These are phyloP conservation scores for Plasmodium yoelii DNA, from an alignment of 169 alveolate species.

Conservation along the genomic window DNA sequence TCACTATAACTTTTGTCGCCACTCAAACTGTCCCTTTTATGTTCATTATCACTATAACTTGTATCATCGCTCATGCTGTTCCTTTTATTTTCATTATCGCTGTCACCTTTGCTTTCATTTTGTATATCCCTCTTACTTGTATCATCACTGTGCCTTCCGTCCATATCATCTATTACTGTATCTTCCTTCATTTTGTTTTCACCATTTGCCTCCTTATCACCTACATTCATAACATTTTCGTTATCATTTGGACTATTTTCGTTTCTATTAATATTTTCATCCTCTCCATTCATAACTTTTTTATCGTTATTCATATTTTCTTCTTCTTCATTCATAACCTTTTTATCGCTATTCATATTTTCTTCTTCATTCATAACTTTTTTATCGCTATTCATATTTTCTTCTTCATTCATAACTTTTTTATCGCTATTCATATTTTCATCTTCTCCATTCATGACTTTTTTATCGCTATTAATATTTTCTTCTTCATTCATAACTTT, in stretches of 20 bases:
- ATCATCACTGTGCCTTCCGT: neutral
- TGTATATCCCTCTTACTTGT: neutral
- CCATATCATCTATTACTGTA: too few species aligned
- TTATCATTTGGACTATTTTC: neutral
- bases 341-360: neutral
- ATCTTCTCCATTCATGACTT: neutral
- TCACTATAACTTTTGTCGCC: neutral
- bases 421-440: neutral
- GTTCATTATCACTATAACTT: neutral
- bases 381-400: neutral
- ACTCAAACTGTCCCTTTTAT: neutral
- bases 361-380: constrained; percentile 1
- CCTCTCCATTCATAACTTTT: neutral
- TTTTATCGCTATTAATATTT: neutral
- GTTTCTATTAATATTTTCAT: neutral
- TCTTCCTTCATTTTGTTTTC: too few species aligned
- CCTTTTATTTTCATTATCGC: neutral
- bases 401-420: neutral
- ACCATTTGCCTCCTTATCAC: too few species aligned
- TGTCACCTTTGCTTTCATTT: neutral
- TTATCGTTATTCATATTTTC: neutral
- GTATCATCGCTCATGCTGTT: neutral
- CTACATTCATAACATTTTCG: neutral
- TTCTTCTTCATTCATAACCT: neutral
- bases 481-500: neutral